Evolutionary conservation across 176 grass and related monocot species (phyloP).

Genomic region (Elaeis guineensis): DNA sequence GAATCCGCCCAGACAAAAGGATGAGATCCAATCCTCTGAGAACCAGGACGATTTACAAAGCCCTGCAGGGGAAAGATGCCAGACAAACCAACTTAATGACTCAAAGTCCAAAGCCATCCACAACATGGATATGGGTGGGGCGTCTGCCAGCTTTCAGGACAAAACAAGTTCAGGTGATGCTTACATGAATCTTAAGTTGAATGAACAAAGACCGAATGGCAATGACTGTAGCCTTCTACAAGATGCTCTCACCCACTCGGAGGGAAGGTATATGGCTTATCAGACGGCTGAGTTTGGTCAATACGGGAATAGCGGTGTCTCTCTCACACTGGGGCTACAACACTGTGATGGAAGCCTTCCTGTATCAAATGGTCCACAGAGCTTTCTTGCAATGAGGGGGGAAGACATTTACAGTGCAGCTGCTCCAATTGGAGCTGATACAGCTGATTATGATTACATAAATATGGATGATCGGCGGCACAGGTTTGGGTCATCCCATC

Average conservation of each 20-base stretch:
- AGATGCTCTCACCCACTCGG: constrained; percentile 40
- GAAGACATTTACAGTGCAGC: neutral
- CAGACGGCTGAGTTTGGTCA: constrained; percentile 46
- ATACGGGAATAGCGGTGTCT: constrained; percentile 45
- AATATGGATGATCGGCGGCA: neutral
- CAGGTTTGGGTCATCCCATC: constrained; percentile 41
- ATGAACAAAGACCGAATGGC: constrained; percentile 2
- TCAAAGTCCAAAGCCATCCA: constrained; percentile 38
- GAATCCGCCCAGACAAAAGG: constrained; percentile 46
- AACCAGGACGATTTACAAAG: constrained; percentile 64
- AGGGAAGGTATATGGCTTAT: constrained; percentile 59
- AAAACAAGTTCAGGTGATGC: constrained; percentile 2
- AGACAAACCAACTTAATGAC: constrained; percentile 29
- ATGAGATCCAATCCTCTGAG: constrained; percentile 48
- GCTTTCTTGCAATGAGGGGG: neutral
- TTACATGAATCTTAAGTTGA: constrained; percentile 38
- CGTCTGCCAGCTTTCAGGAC: constrained; percentile 21
- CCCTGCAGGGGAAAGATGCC: constrained; percentile 26
- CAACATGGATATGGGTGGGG: constrained; percentile 21
- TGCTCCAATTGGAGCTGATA: constrained; percentile 1
- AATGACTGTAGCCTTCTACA: constrained; percentile 32
- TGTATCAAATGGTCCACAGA: too few species aligned
- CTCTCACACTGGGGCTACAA: constrained; percentile 80
- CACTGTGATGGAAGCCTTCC: constrained; percentile 21
- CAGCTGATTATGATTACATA: neutral